Conservation (phyloP, 441 rosid genomes). For the Euphorbia schlechtendalii region DNA sequence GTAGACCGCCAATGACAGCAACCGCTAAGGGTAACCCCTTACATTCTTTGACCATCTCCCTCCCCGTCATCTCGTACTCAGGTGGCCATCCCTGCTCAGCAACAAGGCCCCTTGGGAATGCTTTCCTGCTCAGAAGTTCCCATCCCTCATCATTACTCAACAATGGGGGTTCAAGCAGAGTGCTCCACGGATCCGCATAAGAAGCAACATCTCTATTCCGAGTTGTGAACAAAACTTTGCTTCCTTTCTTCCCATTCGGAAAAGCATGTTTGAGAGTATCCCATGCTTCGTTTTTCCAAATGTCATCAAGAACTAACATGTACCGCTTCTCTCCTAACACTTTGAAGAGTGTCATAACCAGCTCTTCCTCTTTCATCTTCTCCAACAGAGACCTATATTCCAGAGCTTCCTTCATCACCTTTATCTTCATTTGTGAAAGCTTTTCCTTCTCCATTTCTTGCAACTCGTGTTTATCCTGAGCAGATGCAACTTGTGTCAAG, state of each 20-base stretch:
- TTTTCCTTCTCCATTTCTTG: too few species aligned
- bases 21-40: conserved; percentile 20
- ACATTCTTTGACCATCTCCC: conserved; percentile 13
- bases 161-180: conserved; percentile 17
- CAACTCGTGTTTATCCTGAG: too few species aligned
- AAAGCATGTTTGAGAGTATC: conserved; percentile 21
- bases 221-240: conserved; percentile 31
- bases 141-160: conserved; percentile 26
- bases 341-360: conserved; percentile 11
- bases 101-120: conserved; percentile 7
- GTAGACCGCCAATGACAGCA: conserved; percentile 11
- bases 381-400: neutral
- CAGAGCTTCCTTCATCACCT: too few species aligned
- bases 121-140: conserved; percentile 25
- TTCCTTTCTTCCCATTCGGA: conserved; percentile 11
- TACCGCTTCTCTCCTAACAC: conserved; percentile 22
- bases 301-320: conserved; percentile 33
- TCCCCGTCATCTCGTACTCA: conserved; percentile 9
- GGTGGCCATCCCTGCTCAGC: neutral
- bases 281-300: too few species aligned
- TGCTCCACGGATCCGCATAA: conserved; percentile 23
- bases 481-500: conserved; percentile 4
- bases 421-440: too few species aligned
- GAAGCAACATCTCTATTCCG: too few species aligned
- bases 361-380: conserved; percentile 22